These are phyloP conservation scores for Botrytis medusae DNA, from an alignment of 2,329 filamentous ascomycete genomes.

Conservation along the genomic window DNA sequence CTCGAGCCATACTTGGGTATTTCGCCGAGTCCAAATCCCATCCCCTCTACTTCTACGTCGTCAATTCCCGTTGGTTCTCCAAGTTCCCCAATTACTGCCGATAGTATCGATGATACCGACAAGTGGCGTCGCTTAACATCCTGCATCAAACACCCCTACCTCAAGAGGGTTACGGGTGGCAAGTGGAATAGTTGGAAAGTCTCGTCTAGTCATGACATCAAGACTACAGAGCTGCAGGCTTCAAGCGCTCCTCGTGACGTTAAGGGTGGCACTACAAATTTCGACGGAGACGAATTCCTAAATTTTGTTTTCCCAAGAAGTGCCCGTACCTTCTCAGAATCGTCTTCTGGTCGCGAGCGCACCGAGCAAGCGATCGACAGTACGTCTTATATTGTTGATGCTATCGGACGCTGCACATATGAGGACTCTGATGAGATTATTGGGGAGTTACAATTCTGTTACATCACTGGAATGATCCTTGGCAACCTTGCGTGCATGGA, in stretches of 20 bases:
- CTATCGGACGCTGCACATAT: constrained; percentile 42
- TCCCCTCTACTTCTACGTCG: not conserved
- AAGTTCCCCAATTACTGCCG: constrained; percentile 17
- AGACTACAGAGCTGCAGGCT: constrained; percentile 20
- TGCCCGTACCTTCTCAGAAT: constrained; percentile 45
- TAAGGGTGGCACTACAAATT: constrained; percentile 37
- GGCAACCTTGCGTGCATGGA: constrained; percentile 60
- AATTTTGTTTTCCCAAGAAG: constrained; percentile 49
- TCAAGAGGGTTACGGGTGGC: constrained; percentile 50
- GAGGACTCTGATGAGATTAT: constrained; percentile 48
- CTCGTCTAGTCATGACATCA: constrained; percentile 53
- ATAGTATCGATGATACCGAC: constrained; percentile 35
- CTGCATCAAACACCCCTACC: constrained; percentile 47
- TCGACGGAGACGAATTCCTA: constrained; percentile 48
- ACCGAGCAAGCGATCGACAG: constrained; percentile 51
- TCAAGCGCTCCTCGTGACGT: constrained; percentile 11
- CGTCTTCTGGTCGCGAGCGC: constrained; percentile 40
- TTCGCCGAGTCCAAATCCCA: not conserved
- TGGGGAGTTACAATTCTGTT: constrained; percentile 62
- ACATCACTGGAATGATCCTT: constrained; percentile 56
- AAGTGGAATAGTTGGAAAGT: constrained; percentile 51
- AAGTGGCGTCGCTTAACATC: constrained; percentile 56
- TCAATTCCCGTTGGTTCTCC: not conserved
- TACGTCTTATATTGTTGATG: constrained; percentile 48
- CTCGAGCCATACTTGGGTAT: constrained; percentile 32